Base-by-base conservation (phyloP, 2,329 filamentous ascomycete species). In the Microsporum canis region DNA sequence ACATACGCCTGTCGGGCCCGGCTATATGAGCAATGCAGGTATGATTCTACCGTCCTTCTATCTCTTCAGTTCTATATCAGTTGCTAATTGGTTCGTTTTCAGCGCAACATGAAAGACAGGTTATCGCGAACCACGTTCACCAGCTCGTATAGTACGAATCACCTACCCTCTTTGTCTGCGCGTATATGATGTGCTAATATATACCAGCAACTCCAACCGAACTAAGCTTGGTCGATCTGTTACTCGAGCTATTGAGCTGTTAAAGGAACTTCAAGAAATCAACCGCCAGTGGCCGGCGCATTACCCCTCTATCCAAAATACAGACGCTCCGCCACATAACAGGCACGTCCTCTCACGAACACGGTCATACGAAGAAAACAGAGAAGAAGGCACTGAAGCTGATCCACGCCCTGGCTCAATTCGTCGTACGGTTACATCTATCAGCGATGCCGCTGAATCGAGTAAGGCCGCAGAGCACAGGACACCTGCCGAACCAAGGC, bases 201-300 rank as follows among this genome's bases (percentile, higher is more conserved):
- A 17, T 60, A 68, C 62, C 64, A 80, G 78, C 77, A 97, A 97
- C 74, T 85, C 90, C 69, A 96, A 97, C 72, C 86, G 91, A 62
- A 88, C 86, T 4, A 85, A 88, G 36, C 83, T 99, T n/a, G 89
- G 85, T 49, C 87, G 91, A 63, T 88, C 91, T 12, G 96, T 99
- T 71, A 88, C 86, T 69, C 84, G 86, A 67, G 92, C 91, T 6
- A 84, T 96, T 62, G 90, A 96, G 63, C 84, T 90, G 1, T 77
- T 99, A 65, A 87, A 88, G 72, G 84, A 84, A 63, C 81, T 99
- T 61, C 91, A 95, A 73, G 82, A 91, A 64, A 94, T 89, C 82
- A 99, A 99, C 70, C 78, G 87, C 12, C 83, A 86, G 70, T 97
- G 94, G 94, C 94, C 94, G 0, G 92, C 91, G 36, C 89, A 95